Base-by-base conservation (phyloP, 257 asterid genomes). In the Salvia rosmarinus region DNA sequence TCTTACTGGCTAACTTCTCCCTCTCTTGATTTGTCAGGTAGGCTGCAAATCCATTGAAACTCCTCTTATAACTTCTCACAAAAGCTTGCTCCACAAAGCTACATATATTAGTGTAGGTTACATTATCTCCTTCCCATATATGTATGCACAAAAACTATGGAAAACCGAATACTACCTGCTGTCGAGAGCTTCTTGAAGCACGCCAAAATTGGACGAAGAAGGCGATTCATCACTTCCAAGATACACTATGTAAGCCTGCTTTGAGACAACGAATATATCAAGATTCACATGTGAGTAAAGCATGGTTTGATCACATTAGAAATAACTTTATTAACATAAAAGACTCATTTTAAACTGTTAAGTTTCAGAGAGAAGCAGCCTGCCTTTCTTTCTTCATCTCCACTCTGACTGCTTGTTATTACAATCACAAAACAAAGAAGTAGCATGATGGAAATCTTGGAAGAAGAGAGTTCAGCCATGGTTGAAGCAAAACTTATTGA, bases 11-110 rank as follows among this genome's bases (percentile, higher is more conserved):
- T 57, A 83, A 72, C 42, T 74, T 78, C 59, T 77, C 67, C 4
- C 17, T 46, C 65, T 83, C 87, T 68, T 78, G 71, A 11, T 52
- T 35, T 9, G 80, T 79, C 65, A 79, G 82, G 19, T 77, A 6
- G 55, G 80, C 77, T 55, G 82, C 87, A 72, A 83, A 83, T 51
- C 78, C 83, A 16, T 72, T 80, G 71, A 80, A 80, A 57, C 85
- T 80, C 59, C 73, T 79, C 0, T 75, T 74, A 14, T 77, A 82
- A 50, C 84, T 82, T 82, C 81, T 82, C 46, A 76, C 46, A 23
- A 82, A 54, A 11, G 75, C 34, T 55, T 72, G 42, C 17, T 10
- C 54, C 37, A 42, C 4, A 63, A 21, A 67, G 17, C 81, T 75
- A 64, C 12, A 50, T 40, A 55, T 14, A 6, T 23, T 20, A 32